Conservation (phyloP, 2,329 filamentous ascomycete species). For the Fusarium duplospermum region DNA sequence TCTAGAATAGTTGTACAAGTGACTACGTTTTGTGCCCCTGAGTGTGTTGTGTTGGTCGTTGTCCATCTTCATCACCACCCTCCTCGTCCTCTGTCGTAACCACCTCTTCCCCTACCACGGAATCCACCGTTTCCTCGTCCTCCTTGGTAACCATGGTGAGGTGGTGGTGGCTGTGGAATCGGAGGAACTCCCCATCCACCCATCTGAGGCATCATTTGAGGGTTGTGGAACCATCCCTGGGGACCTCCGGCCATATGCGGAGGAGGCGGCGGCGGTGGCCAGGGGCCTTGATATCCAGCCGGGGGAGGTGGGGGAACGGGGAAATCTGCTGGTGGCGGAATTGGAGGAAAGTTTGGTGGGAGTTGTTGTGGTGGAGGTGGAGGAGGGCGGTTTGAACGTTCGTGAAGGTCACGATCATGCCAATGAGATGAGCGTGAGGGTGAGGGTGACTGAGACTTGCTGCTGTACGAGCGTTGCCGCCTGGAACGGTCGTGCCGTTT, state of each 20-base stretch:
- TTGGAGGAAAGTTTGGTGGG: slow-evolving; percentile 32
- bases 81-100: slow-evolving; percentile 49
- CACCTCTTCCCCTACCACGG: slow-evolving; percentile 46
- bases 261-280: slow-evolving; percentile 55
- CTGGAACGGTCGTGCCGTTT: slow-evolving; percentile 33
- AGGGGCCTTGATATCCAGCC: slow-evolving; percentile 54
- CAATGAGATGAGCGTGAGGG: slow-evolving; percentile 27
- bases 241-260: slow-evolving; percentile 33
- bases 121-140: slow-evolving; percentile 41
- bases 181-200: slow-evolving; percentile 41
- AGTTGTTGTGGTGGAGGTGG: slow-evolving; percentile 42
- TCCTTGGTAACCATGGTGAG: slow-evolving; percentile 40
- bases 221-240: slow-evolving; percentile 46
- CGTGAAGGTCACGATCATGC: slow-evolving; percentile 24
- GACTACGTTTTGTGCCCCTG: neutral
- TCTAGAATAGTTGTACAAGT: neutral
- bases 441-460: slow-evolving; percentile 44
- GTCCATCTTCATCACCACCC: slow-evolving; percentile 21
- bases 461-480: slow-evolving; percentile 40
- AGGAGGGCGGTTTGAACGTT: slow-evolving; percentile 32
- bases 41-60: neutral
- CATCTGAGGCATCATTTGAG: slow-evolving; percentile 41
- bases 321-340: slow-evolving; percentile 41
- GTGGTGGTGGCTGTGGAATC: slow-evolving; percentile 35
- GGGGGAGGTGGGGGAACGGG: slow-evolving; percentile 52